These are phyloP conservation scores for Thraustochytrium sp. DNA, from an alignment of 352 stramenopile genomes.

Conservation along the genomic window DNA sequence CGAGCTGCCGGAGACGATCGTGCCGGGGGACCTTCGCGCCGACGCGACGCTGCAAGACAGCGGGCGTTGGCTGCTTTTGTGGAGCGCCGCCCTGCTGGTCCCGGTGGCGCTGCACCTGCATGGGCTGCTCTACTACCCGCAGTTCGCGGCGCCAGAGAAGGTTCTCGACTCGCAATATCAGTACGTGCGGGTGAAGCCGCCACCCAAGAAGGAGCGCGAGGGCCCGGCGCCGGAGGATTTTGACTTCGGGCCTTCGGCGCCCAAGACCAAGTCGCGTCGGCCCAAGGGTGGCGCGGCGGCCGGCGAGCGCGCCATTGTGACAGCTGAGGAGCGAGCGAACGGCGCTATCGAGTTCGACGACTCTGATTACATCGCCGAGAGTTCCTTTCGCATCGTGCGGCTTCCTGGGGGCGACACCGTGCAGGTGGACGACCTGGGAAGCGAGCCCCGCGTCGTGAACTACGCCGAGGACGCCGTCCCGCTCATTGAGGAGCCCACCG, in stretches of 20 bases:
- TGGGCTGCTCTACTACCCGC: neutral
- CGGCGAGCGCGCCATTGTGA: neutral
- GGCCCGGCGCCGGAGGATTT: neutral
- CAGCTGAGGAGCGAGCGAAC: neutral
- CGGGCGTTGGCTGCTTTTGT: neutral
- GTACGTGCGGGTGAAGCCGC: neutral
- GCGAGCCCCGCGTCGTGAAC: neutral
- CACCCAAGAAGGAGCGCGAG: neutral
- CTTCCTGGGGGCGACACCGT: neutral
- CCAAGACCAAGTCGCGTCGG: neutral
- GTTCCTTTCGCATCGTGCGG: neutral
- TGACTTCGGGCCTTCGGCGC: neutral
- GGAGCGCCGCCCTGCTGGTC: neutral
- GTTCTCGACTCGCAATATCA: slow-evolving; percentile 27
- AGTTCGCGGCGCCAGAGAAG: neutral
- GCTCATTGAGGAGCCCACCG: neutral
- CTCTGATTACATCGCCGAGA: neutral
- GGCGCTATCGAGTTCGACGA: neutral
- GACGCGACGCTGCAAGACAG: neutral
- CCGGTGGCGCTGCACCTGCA: neutral
- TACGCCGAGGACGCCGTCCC: neutral
- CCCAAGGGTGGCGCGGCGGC: neutral
- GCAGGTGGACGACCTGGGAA: neutral
- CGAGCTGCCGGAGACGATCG: neutral
- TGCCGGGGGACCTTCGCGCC: neutral